Evolutionary conservation across 306 rosid species (phyloP).

Genomic region (Amphicarpaea edgeworthii): DNA sequence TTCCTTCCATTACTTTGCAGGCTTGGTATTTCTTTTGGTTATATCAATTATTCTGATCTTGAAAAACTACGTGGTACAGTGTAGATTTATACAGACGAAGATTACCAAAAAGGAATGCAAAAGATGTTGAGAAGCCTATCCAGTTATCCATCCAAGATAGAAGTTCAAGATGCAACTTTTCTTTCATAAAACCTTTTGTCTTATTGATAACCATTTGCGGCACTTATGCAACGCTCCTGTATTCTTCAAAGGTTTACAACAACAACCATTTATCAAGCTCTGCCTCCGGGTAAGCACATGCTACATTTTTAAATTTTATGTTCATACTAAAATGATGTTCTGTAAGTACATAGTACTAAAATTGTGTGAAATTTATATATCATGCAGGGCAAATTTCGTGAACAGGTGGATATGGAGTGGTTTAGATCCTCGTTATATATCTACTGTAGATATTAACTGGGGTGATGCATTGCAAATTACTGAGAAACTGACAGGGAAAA

Average conservation of each 20-base stretch:
- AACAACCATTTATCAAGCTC: neutral
- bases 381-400: neutral
- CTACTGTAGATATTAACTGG: constrained; percentile 1
- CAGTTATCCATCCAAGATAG: constrained; percentile 1
- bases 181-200: constrained; percentile 17
- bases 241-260: neutral
- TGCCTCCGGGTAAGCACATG: neutral
- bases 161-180: constrained; percentile 18
- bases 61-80: constrained; percentile 1
- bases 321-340: neutral
- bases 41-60: neutral
- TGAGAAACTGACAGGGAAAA: neutral
- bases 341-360: no score
- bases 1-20: neutral
- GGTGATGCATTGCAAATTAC: neutral
- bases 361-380: constrained; percentile 2
- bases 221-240: neutral
- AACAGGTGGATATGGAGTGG: constrained; percentile 10
- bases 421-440: constrained; percentile 1
- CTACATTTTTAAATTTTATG: neutral
- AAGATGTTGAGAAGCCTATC: constrained; percentile 10
- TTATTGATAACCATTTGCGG: neutral
- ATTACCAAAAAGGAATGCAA: neutral
- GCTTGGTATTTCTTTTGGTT: constrained; percentile 11
- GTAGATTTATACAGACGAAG: constrained; percentile 12